phyloP scores from a whole-genome alignment of 2,329 filamentous ascomycete species.

The Penicillium griseofulvum region DNA sequence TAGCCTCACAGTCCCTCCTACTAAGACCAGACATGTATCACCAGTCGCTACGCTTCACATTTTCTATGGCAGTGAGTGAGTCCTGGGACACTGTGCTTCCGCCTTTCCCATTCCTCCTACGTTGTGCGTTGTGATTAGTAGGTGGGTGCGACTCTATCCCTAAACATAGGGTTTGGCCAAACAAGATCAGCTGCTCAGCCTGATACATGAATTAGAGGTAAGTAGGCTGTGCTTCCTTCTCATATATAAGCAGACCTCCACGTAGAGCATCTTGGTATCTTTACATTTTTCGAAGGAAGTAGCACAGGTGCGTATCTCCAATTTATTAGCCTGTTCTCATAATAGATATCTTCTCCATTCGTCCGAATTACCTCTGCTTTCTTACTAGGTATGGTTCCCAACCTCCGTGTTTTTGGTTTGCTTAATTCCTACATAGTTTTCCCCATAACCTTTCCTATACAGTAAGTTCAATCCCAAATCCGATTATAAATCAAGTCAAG shows the following conservation, averaged over 20 bases:
- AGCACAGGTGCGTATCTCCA: not conserved
- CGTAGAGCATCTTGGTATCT: not conserved
- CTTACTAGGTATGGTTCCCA: not conserved
- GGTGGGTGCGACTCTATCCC: not conserved
- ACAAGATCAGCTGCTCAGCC: not conserved
- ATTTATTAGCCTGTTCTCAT: not conserved
- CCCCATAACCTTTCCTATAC: fast-evolving
- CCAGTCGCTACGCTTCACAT: not conserved
- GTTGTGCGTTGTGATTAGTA: no score
- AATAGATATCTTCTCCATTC: not conserved
- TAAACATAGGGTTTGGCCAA: not conserved
- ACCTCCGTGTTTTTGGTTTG: not conserved
- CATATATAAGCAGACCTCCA: not conserved
- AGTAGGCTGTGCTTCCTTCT: not conserved
- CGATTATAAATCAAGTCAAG: not conserved
- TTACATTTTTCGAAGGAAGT: no score
- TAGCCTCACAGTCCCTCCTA: not conserved
- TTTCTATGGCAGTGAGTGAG: no score
- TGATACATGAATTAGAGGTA: not conserved
- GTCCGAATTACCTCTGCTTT: not conserved
- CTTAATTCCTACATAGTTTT: not conserved
- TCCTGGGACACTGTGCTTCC: no score
- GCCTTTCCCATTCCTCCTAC: no score
- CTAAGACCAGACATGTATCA: not conserved
- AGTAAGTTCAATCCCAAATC: not conserved